Base-by-base conservation (phyloP, 371 early-diverging fungal species). In the Phascolomyces articulosus region DNA sequence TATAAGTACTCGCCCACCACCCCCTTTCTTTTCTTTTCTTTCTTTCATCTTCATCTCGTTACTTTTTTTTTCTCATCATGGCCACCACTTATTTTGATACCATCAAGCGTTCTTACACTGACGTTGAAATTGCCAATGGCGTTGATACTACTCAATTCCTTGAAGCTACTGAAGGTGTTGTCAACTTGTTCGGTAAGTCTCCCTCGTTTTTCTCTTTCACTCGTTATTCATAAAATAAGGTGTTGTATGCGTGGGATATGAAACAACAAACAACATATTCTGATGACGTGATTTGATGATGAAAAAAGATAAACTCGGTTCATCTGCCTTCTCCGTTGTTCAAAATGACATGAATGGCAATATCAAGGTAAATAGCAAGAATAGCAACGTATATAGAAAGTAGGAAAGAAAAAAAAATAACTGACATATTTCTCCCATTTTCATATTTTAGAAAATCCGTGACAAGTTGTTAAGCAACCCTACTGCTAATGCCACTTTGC, bases 281-380 rank as follows among this genome's bases (percentile, higher is more conserved):
- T n/a, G n/a, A n/a, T n/a, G n/a, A n/a, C n/a, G 34, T 1, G 34
- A 34, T 11, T 34, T 9, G 11, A 20, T 31, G 18, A 23, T 53
- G 24, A 23, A 7, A 28, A 16, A 18, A 91, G 93, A 91, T 65
- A 63, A 86, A 21, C 85, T 93, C 40, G 87, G 87, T 24, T 82
- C 86, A 40, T 64, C 87, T 40, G 95, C 95, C 1, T 96, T 98
- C 71, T 60, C 73, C 26, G 86, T 91, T 13, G 95, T 98, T 61
- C 93, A 94, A 77, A 81, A 77, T 28, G 98, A 97, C 71, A 93
- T 98, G 85, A 86, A 78, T 55, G 96, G 95, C 66, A 97, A 97
- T 81, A 83, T 96, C 65, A 78, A 80, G 69, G 95, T 95, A 83
- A 20, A 58, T 23, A 40, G 7, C 18, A 9, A 51, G 6, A 24